Conservation (phyloP, 164 flowering plant genomes). For the Paratinospora sagittata region DNA sequence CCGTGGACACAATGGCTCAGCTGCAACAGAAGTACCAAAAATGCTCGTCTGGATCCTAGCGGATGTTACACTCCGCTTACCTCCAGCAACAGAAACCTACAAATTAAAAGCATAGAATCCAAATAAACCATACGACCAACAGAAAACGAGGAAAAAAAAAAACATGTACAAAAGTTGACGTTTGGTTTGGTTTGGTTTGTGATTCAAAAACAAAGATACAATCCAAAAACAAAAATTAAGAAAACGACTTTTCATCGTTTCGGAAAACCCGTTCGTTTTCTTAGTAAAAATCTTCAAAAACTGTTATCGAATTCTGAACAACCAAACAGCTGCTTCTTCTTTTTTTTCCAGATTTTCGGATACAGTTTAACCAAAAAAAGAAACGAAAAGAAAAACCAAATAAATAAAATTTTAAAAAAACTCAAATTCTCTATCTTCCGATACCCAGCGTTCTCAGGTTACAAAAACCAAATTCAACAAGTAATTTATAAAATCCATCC, state of each 20-base stretch:
- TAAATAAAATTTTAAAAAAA: background rate
- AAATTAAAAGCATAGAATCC: background rate
- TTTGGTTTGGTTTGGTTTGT: no score
- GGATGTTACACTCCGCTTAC: constrained; percentile 19
- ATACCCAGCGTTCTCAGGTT: no score
- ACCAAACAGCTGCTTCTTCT: no score
- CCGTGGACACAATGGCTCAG: constrained; percentile 37
- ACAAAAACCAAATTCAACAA: background rate
- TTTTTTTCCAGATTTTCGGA: no score
- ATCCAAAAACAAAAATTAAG: no score
- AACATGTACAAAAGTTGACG: background rate
- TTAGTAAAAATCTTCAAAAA: no score
- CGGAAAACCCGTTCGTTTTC: no score
- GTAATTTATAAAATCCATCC: background rate
- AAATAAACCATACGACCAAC: background rate
- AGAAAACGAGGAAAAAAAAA: background rate
- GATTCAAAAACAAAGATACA: no score
- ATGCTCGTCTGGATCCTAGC: constrained; percentile 28
- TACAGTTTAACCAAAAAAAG: background rate
- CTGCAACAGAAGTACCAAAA: constrained; percentile 29
- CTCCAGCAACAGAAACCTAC: constrained; percentile 27
- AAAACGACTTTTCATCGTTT: no score
- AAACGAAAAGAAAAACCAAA: background rate
- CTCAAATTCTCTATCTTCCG: no score
- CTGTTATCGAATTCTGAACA: no score